phyloP scores from a whole-genome alignment of 345 rosid genomes.

The Geranium brycei region DNA sequence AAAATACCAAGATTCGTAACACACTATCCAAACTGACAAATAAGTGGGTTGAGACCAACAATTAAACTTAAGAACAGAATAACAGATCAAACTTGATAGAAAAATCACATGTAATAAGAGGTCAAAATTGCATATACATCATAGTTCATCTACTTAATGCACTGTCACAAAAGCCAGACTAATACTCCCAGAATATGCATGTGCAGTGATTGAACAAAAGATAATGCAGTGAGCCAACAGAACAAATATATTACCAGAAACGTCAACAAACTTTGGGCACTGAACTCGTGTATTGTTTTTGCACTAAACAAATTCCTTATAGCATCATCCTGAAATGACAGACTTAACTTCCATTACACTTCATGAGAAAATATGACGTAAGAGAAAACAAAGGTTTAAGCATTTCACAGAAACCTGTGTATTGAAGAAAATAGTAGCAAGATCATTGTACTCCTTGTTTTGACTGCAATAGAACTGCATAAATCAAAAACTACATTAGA shows the following conservation, averaged over 20 bases:
- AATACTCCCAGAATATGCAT: too few species aligned
- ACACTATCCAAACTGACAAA: too few species aligned
- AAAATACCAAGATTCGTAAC: too few species aligned
- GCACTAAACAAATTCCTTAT: slow-evolving; percentile 97
- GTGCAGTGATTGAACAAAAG: neutral
- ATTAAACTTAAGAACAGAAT: too few species aligned
- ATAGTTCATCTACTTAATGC: too few species aligned
- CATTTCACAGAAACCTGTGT: slow-evolving; percentile 50
- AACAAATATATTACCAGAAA: slow-evolving; percentile 54
- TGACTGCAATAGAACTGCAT: slow-evolving; percentile 80
- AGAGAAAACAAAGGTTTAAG: slow-evolving; percentile 1
- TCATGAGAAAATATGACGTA: slow-evolving; percentile 2
- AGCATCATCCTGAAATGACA: slow-evolving; percentile 74
- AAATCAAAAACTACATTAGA: neutral
- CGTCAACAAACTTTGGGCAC: slow-evolving; percentile 82
- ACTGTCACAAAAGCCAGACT: too few species aligned
- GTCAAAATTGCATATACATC: too few species aligned
- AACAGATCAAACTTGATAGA: too few species aligned
- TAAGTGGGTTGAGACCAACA: too few species aligned
- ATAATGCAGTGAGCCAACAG: slow-evolving; percentile 1
- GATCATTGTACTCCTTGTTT: slow-evolving; percentile 80
- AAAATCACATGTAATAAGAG: too few species aligned
- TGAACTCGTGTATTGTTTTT: slow-evolving; percentile 88
- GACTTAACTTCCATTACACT: slow-evolving; percentile 2
- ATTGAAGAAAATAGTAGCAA: slow-evolving; percentile 94